These are phyloP conservation scores for Drosera capensis DNA, from an alignment of 148 eudicot species.

Conservation along the genomic window DNA sequence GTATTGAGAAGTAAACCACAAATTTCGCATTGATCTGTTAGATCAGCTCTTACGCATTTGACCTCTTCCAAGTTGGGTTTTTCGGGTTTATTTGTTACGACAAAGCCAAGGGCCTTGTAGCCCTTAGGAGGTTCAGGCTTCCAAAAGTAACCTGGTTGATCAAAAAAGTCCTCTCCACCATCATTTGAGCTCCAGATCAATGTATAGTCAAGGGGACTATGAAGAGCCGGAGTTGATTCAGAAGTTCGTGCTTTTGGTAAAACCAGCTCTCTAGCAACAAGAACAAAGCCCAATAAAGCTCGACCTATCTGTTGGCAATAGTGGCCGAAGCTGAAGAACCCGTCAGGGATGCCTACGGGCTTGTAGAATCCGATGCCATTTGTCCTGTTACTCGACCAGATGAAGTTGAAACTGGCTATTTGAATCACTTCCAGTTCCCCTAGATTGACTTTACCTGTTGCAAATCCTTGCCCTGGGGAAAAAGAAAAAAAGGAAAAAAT, in stretches of 20 bases:
- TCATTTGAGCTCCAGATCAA: conserved; percentile 71
- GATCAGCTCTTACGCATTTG: conserved; percentile 70
- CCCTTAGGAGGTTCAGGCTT: conserved; percentile 70
- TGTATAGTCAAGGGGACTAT: conserved; percentile 45
- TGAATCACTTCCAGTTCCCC: conserved; percentile 74
- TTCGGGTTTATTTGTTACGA: conserved; percentile 37
- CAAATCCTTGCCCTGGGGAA: conserved; percentile 61
- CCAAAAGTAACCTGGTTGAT: conserved; percentile 59
- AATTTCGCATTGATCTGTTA: conserved; percentile 50
- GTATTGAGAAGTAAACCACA: conserved; percentile 22
- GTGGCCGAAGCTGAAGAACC: conserved; percentile 60
- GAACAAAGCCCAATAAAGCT: conserved; percentile 46
- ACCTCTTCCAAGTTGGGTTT: conserved; percentile 51
- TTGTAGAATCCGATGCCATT: conserved; percentile 45
- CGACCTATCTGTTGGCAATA: conserved; percentile 49
- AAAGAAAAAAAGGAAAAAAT: too few species aligned
- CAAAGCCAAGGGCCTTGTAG: conserved; percentile 65
- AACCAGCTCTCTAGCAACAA: conserved; percentile 45
- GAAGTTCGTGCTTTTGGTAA: neutral
- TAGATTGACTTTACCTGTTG: conserved; percentile 41
- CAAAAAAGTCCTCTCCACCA: conserved; percentile 22
- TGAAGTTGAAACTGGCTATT: conserved; percentile 43
- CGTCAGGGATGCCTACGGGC: conserved; percentile 55
- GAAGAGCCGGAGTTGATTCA: conserved; percentile 30
- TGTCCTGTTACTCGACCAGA: conserved; percentile 43